These are phyloP conservation scores for Blastomyces silverae DNA, from an alignment of 2,329 filamentous ascomycete species.

Conservation along the genomic window DNA sequence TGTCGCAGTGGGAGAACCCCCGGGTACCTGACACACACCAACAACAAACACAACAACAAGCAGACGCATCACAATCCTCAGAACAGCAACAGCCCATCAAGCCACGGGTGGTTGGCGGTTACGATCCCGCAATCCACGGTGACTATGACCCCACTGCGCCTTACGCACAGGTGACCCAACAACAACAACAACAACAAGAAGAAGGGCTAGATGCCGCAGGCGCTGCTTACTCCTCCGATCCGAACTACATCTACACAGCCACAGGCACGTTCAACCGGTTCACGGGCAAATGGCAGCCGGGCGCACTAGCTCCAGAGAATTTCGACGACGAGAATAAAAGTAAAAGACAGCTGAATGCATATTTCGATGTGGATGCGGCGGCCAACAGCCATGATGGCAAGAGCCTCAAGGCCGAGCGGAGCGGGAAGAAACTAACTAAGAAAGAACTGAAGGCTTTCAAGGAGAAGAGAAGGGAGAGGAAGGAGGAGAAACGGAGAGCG, in stretches of 20 bases:
- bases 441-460: conserved; percentile 85
- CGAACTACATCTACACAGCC: conserved; percentile 53
- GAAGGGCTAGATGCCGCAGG: conserved; percentile 29
- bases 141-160: conserved; percentile 95
- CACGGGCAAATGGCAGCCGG: conserved; percentile 73
- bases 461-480: conserved; percentile 78
- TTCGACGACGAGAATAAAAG: conserved; percentile 86
- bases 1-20: conserved; percentile 80
- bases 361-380: conserved; percentile 91
- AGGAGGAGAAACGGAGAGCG: conserved; percentile 87
- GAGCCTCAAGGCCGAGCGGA: conserved; percentile 84
- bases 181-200: conserved; percentile 30
- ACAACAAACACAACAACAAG: conserved; percentile 17
- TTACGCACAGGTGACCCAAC: conserved; percentile 60
- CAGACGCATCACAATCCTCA: conserved; percentile 27
- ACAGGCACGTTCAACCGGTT: conserved; percentile 83
- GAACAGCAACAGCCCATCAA: conserved; percentile 27
- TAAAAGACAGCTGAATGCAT: conserved; percentile 81
- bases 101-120: conserved; percentile 57
- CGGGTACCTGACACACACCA: conserved; percentile 51
- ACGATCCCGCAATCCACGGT: conserved; percentile 93
- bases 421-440: conserved; percentile 75
- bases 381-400: conserved; percentile 85
- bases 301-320: conserved; percentile 61
- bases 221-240: conserved; percentile 31